Evolutionary conservation across 257 asterid species (phyloP), one percentile per base, ranked within the genome.

Genomic region (Phtheirospermum japonicum): DNA sequence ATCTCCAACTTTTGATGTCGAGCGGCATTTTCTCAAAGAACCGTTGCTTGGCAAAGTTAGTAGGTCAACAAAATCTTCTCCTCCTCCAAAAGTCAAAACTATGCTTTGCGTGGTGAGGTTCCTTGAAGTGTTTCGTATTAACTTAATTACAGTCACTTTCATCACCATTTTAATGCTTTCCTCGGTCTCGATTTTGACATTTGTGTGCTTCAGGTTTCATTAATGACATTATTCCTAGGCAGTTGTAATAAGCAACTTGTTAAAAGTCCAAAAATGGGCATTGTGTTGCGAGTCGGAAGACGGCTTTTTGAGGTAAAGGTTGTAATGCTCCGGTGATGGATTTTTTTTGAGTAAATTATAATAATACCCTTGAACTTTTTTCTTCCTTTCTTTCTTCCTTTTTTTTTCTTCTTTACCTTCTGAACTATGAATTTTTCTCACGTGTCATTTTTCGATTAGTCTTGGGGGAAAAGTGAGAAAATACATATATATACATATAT

Each of bases 101-200:
- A 71, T 76, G 78, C 49, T 84, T 7, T 82, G 90, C 68, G 80
- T 80, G 93, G 95, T 87, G 65, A 78, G 90, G 30, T 45, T 57
- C 66, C 61, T 33, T 61, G 26, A 16, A 52, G 3, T 49, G 2
- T 53, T 39, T 28, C 57, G 16, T 34, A 9, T 51, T 45, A 14
- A 32, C 33, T 10, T 40, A 40, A 40, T n/a, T n/a, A 17, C 9
- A 19, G 34, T 65, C 50, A 23, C 18, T n/a, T n/a, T n/a, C n/a
- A n/a, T n/a, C n/a, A n/a, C n/a, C n/a, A n/a, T n/a, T n/a, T n/a
- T n/a, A n/a, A n/a, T n/a, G n/a, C n/a, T n/a, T n/a, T n/a, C n/a
- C n/a, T n/a, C n/a, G n/a, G n/a, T n/a, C n/a, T n/a, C 63, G 30
- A 56, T 67, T 34, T 67, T 69, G 57, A 63, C 72, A 28, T 58